Evolutionary conservation across 371 early-diverging fungal genomes (phyloP).

Genomic region (Basidiobolus meristosporus): DNA sequence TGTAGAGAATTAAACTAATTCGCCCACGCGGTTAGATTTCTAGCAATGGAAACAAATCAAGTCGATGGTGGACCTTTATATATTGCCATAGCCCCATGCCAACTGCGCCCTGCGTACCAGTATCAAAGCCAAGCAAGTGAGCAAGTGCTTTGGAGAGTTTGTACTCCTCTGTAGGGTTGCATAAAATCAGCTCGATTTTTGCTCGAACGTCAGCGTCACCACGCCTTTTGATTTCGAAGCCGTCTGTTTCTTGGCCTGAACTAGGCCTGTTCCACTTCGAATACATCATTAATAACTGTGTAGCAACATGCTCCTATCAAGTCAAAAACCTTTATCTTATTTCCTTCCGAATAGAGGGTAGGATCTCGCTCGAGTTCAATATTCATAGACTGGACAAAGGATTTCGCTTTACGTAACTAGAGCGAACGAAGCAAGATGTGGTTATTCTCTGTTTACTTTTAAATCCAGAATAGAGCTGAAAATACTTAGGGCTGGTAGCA

Average conservation of each 20-base stretch:
- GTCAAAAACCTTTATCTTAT: constrained; percentile 55
- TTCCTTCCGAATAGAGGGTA: constrained; percentile 45
- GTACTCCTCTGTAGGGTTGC: constrained; percentile 56
- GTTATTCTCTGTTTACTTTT: too few species aligned
- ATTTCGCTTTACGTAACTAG: too few species aligned
- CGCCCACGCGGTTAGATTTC: neutral
- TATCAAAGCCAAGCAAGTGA: constrained; percentile 48
- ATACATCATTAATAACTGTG: too few species aligned
- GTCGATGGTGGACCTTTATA: constrained; percentile 55
- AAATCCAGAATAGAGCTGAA: too few species aligned
- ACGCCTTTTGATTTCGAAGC: constrained; percentile 77
- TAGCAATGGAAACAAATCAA: too few species aligned
- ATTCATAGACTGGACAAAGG: constrained; percentile 55
- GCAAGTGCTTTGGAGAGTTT: constrained; percentile 53
- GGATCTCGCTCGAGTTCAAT: constrained; percentile 74
- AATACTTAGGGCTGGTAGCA: too few species aligned
- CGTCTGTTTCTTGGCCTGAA: constrained; percentile 43
- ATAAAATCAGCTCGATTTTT: constrained; percentile 58
- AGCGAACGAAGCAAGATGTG: too few species aligned
- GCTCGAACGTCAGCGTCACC: constrained; percentile 65
- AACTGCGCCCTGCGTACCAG: constrained; percentile 54
- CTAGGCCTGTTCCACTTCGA: too few species aligned
- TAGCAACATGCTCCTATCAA: too few species aligned
- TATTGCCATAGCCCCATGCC: constrained; percentile 90
- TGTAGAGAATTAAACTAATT: constrained; percentile 50